These are phyloP conservation scores for Trichocomaceae sp. DNA, from an alignment of 2,329 filamentous ascomycete species.

Conservation along the genomic window DNA sequence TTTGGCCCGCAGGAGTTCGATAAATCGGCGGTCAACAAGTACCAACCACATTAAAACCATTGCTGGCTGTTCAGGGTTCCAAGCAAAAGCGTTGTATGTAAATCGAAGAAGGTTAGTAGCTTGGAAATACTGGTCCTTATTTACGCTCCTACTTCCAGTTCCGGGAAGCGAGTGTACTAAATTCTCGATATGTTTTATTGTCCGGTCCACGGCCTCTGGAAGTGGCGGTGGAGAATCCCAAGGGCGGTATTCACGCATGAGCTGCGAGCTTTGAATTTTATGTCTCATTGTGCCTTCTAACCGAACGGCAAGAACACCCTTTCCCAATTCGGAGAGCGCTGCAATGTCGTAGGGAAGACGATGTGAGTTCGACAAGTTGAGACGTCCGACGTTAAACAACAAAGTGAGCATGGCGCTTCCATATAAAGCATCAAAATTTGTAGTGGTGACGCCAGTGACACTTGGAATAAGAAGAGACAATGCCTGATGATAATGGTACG, in stretches of 20 bases:
- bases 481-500: constrained; percentile 1
- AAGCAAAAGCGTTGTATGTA: constrained; percentile 1
- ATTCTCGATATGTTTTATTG: constrained; percentile 5
- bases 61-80: constrained; percentile 8
- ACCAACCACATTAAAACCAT: constrained; percentile 12
- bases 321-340: constrained; percentile 3
- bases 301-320: constrained; percentile 4
- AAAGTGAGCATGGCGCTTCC: constrained; percentile 9
- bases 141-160: not conserved
- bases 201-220: constrained; percentile 2
- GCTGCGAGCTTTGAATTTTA: constrained; percentile 1
- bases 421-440: constrained; percentile 11
- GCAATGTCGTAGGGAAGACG: constrained; percentile 2
- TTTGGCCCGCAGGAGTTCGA: constrained; percentile 1
- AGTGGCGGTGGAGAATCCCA: constrained; percentile 1
- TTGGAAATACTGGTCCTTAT: constrained; percentile 5
- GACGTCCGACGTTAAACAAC: constrained; percentile 4
- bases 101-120: constrained; percentile 1
- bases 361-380: not conserved
- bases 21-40: not conserved
- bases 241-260: constrained; percentile 6
- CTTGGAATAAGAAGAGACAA: constrained; percentile 8
- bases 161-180: constrained; percentile 1
- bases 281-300: not conserved
- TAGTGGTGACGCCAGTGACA: not conserved